Evolutionary conservation across 2,329 filamentous ascomycete species (phyloP).

Genomic region (Capronia coronata): DNA sequence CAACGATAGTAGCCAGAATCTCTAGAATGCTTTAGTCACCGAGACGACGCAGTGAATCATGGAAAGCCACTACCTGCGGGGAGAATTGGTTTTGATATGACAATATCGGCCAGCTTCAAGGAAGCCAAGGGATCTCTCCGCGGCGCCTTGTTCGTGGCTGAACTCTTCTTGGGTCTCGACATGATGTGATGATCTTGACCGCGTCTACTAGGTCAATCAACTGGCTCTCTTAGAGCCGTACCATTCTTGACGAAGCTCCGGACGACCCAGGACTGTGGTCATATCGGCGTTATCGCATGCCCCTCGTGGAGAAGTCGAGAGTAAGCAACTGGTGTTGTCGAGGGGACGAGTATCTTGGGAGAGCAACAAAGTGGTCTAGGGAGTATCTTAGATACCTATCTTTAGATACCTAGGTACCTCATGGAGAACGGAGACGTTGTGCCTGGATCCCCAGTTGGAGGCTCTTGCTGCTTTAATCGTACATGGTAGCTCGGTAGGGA

Average conservation of each 20-base stretch:
- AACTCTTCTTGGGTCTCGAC: conserved; percentile 46
- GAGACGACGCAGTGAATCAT: conserved; percentile 5
- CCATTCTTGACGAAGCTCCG: background rate
- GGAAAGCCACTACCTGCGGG: conserved; percentile 60
- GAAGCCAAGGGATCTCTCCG: conserved; percentile 61
- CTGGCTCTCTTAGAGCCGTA: background rate
- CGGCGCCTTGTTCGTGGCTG: conserved; percentile 29
- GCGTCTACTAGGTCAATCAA: background rate
- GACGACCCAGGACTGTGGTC: background rate
- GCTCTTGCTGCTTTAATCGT: no score
- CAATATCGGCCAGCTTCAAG: conserved; percentile 72
- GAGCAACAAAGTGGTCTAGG: no score
- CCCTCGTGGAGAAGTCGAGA: background rate
- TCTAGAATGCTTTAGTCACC: conserved; percentile 49
- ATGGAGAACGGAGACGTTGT: no score
- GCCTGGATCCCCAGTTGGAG: no score
- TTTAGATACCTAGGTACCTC: no score
- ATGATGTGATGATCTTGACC: conserved; percentile 22
- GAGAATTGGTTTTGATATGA: conserved; percentile 68
- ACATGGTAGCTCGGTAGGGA: no score
- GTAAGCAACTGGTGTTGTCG: background rate
- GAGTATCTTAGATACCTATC: no score
- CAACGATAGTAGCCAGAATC: conserved; percentile 79
- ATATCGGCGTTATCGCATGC: background rate
- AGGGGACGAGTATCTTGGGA: background rate